phyloP scores from a whole-genome alignment of 192 early-diverging fungal genomes.

The Rhizophagus clarus region DNA sequence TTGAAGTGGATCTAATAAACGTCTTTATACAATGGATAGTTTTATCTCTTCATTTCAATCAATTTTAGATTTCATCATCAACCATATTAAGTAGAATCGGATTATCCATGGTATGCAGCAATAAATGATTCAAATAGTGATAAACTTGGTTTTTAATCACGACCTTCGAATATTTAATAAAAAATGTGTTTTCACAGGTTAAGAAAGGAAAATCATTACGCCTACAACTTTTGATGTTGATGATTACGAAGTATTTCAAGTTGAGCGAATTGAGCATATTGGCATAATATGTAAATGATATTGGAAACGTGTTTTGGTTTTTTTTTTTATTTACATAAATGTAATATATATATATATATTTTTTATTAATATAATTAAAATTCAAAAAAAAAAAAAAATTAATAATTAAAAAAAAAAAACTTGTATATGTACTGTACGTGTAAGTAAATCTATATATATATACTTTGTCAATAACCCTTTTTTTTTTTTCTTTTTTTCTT shows the following conservation, averaged over 20 bases:
- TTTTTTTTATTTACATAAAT: too few relatives aligned
- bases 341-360: too few relatives aligned
- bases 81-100: background rate
- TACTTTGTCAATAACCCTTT: too few relatives aligned
- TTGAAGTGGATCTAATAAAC: background rate
- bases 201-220: background rate
- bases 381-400: too few relatives aligned
- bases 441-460: too few relatives aligned
- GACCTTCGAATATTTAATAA: slow-evolving; percentile 6
- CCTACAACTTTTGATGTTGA: background rate
- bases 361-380: too few relatives aligned
- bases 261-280: background rate
- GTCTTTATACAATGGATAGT: background rate
- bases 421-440: too few relatives aligned
- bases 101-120: too few relatives aligned
- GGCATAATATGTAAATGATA: too few relatives aligned
- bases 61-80: background rate
- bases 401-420: too few relatives aligned
- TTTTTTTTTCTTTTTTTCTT: too few relatives aligned
- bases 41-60: background rate
- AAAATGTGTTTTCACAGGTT: background rate
- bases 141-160: background rate
- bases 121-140: background rate
- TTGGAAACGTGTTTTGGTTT: too few relatives aligned
- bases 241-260: slow-evolving; percentile 30